Base-by-base conservation (phyloP, 2,329 filamentous ascomycete genomes). In the Tolypocladium amazonense region DNA sequence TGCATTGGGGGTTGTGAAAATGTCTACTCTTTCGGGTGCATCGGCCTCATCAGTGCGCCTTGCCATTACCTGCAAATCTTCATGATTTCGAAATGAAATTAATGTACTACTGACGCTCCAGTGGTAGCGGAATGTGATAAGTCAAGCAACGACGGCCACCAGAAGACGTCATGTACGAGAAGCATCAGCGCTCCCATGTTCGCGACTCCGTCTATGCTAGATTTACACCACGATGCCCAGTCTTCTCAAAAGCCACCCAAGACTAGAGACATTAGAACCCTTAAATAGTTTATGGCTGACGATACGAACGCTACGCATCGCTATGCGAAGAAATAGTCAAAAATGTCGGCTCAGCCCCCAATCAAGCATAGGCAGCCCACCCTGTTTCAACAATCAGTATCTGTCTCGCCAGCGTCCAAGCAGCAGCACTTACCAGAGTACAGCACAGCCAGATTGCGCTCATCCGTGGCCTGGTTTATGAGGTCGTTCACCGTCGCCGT, bases 401-500 rank as follows among this genome's bases (percentile, higher is more conserved):
- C 23, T 33, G 30, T 25, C 18, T 27, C 43, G 14, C 41, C 53
- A 57, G 15, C 9, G 38, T 39, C 9, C 23, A n/a, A 9, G n/a
- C 6, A 23, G n/a, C 33, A n/a, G 30, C n/a, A 66, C 83, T 70
- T 76, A 86, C 87, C 88, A 68, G 87, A 88, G 77, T 93, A 99
- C 67, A 99, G 75, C 50, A 97, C 87, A 2, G 94, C 93, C 68
- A 99, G 72, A 70, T 99, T 97, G 65, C 84, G 84, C 76, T 96
- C 92, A 73, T 99, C 94, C 1, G 89, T 93, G 9, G 94, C 93
- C 75, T 96, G 89, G 71, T 97, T 94, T 64, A 99, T 99, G 64
- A 99, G 76, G 70, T 99, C 94, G 69, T 97, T 97, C 58, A 99
- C 94, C 18, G 92, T 97, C 3, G 94, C 95, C 59, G 89, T 90